Evolutionary conservation across 495 filamentous ascomycete species (phyloP).

Genomic region (Aspergillus bridgeri): DNA sequence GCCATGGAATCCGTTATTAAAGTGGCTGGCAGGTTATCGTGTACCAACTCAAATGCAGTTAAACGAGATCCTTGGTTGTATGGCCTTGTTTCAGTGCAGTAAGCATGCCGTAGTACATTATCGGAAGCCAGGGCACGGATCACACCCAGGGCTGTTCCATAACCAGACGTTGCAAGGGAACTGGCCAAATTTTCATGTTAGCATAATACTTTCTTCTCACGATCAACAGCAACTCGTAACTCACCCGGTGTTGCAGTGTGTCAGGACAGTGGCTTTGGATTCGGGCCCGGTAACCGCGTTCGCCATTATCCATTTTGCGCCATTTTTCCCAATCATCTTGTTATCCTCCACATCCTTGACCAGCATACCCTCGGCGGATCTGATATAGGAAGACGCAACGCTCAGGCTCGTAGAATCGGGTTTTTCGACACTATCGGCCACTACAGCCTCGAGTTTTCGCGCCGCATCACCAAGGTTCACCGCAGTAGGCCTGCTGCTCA

Average conservation of each 20-base stretch:
- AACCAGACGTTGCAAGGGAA: constrained; percentile 91
- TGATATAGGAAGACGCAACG: constrained; percentile 65
- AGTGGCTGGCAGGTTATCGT: constrained; percentile 88
- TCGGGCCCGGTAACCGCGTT: constrained; percentile 35
- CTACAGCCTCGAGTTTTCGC: constrained; percentile 63
- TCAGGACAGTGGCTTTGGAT: constrained; percentile 67
- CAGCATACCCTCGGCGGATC: constrained; percentile 80
- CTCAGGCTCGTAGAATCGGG: constrained; percentile 36
- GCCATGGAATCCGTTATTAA: constrained; percentile 98
- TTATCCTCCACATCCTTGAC: constrained; percentile 86
- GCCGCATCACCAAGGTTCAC: constrained; percentile 93
- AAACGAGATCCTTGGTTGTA: constrained; percentile 97
- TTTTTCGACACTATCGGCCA: constrained; percentile 33
- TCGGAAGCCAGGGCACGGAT: constrained; percentile 75
- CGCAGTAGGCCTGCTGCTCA: constrained; percentile 84
- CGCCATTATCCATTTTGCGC: constrained; percentile 74
- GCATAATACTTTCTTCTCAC: constrained; percentile 1
- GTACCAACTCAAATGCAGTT: constrained; percentile 92
- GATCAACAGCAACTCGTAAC: constrained; percentile 12
- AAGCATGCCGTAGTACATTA: constrained; percentile 68
- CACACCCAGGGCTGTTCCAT: constrained; percentile 92
- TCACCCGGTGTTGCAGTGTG: constrained; percentile 95
- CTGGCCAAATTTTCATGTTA: constrained; percentile 32
- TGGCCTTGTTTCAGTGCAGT: constrained; percentile 93
- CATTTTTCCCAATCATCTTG: constrained; percentile 73